Conservation (phyloP, 257 asterid species). For the Petrea volubilis region DNA sequence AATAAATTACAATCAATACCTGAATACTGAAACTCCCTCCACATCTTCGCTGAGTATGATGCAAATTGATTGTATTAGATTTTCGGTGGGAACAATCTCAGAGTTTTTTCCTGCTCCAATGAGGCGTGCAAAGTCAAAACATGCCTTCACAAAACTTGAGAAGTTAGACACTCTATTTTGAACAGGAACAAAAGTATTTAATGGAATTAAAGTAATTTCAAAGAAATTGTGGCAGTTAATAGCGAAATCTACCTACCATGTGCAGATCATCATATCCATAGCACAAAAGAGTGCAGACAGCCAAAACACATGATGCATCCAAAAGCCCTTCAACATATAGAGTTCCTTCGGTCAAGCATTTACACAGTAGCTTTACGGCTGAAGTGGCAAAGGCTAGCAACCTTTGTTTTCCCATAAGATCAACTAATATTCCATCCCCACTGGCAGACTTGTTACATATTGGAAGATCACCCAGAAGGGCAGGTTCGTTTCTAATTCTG, state of each 20-base stretch:
- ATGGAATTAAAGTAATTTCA: not conserved
- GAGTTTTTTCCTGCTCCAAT: conserved; percentile 61
- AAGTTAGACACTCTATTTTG: conserved; percentile 34
- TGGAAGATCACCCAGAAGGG: conserved; percentile 65
- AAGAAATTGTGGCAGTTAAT: conserved; percentile 15
- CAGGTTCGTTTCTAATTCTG: conserved; percentile 43
- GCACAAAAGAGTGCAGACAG: conserved; percentile 74
- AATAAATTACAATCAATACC: conserved; percentile 43
- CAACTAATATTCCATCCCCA: conserved; percentile 67
- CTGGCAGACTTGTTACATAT: conserved; percentile 45
- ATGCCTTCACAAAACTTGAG: conserved; percentile 66
- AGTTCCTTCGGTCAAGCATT: conserved; percentile 87
- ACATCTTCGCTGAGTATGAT: conserved; percentile 56
- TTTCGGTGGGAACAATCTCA: conserved; percentile 69
- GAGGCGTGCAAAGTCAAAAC: conserved; percentile 81
- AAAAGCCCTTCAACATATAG: conserved; percentile 86
- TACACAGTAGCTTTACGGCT: conserved; percentile 74
- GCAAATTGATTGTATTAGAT: conserved; percentile 58
- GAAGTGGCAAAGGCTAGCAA: conserved; percentile 74
- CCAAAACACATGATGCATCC: conserved; percentile 61
- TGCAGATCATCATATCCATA: conserved; percentile 80
- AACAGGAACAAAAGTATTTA: conserved; percentile 11
- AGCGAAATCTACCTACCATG: conserved; percentile 56
- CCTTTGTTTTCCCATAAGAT: conserved; percentile 74
- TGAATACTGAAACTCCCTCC: conserved; percentile 57